Base-by-base conservation (phyloP, 352 stramenopile species). In the Pythium guiyangense region DNA sequence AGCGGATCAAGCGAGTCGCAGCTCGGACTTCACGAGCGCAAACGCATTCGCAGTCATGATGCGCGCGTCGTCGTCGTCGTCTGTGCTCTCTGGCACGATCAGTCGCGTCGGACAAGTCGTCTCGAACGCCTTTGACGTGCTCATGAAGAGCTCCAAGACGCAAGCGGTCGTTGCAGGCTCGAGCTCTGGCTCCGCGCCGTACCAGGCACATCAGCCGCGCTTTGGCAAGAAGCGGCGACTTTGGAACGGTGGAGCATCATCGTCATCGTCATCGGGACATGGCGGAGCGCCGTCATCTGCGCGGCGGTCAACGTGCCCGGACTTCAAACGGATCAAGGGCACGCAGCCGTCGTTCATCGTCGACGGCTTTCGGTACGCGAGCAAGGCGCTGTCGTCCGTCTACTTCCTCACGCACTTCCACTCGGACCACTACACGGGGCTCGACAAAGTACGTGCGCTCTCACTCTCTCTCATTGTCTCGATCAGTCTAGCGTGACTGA, bases 331-430 rank as follows among this genome's bases (percentile, higher is more conserved):
- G 52, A 90, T 95, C 55, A 59, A 70, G 5, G 85, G 83, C 27
- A 93, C 85, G 11, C 69, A 80, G 25, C 83, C 83, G 11, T 72
- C 77, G n/a, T 92, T 92, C 60, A 86, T 96, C 25, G 86, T 96
- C 35, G 87, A 96, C 46, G 87, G 87, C 15, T 96, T 96, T 55
- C 67, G 76, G n/a, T 92, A 91, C 57, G 82, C 86, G 3, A 86
- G 66, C 45, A 84, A 84, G 43, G 44, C 77, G 39, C 73, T 92
- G 11, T 91, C 78, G 14, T 93, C 68, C 50, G 69, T 91, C 48
- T 98, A 98, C 57, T 98, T 99, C 59, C 78, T 99, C 42, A 98
- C 95, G 20, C 96, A 99, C 73, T 99, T 98, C 66, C 96, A 99
- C 73, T 95, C 84, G 12, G 96, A 99, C 71, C 96, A 99, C 66